These are phyloP conservation scores for Aspergillus aculeatinus DNA, from an alignment of 2,329 filamentous ascomycete species.

Conservation along the genomic window DNA sequence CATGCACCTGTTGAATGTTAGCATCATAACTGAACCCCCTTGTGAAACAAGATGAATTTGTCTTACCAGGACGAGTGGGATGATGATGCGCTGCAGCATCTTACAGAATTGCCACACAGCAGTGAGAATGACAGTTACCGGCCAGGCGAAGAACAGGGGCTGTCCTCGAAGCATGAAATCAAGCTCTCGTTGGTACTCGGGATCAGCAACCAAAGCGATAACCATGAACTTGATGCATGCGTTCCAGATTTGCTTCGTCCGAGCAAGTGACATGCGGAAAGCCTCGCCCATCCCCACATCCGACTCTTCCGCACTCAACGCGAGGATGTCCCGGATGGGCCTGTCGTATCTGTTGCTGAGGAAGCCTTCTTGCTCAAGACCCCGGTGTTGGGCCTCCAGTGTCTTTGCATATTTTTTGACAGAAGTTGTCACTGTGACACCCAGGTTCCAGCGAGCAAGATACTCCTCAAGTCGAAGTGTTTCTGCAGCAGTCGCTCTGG, in stretches of 20 bases:
- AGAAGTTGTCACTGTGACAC: conserved; percentile 34
- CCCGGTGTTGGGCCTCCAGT: conserved; percentile 10
- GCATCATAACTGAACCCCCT: not conserved
- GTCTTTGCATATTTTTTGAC: conserved; percentile 25
- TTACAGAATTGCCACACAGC: conserved; percentile 50
- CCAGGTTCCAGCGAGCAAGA: conserved; percentile 50
- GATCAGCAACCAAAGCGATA: conserved; percentile 52
- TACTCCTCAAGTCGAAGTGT: conserved; percentile 39
- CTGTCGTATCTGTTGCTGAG: conserved; percentile 23
- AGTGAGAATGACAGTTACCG: conserved; percentile 42
- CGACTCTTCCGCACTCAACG: not conserved
- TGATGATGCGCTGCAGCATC: conserved; percentile 40
- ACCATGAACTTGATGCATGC: conserved; percentile 47
- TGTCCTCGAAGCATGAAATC: conserved; percentile 41
- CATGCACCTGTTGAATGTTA: conserved; percentile 37
- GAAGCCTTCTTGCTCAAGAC: conserved; percentile 18
- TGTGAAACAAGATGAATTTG: not conserved
- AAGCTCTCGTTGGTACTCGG: conserved; percentile 52
- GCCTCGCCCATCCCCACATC: conserved; percentile 7
- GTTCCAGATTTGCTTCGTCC: conserved; percentile 29
- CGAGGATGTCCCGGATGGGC: conserved; percentile 34
- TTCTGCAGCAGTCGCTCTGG: conserved; percentile 31
- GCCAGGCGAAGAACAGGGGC: conserved; percentile 34
- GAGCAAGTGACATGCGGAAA: conserved; percentile 41
- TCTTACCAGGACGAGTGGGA: conserved; percentile 45